phyloP scores from a whole-genome alignment of 345 rosid species.

The Acer saccharum region DNA sequence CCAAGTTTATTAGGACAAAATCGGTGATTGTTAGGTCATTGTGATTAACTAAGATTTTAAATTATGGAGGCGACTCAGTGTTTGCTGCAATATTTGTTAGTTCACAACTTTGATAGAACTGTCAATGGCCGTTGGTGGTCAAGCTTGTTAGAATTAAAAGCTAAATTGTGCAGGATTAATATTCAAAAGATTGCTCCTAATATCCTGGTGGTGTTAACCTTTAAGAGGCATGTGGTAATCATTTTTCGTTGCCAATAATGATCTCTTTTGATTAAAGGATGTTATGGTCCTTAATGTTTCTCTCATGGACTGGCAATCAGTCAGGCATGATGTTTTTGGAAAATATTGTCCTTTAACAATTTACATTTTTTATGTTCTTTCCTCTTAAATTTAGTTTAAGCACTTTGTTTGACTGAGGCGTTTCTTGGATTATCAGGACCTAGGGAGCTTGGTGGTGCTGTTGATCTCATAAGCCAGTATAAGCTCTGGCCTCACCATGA shows the following conservation, averaged over 20 bases:
- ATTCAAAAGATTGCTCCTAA: background rate
- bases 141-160: background rate
- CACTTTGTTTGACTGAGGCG: slow-evolving; percentile 4
- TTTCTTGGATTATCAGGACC: slow-evolving; percentile 48
- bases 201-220: background rate
- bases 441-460: slow-evolving; percentile 74
- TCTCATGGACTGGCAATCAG: background rate
- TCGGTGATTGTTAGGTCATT: background rate
- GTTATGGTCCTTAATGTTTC: background rate
- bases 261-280: background rate
- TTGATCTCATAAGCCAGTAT: slow-evolving; percentile 75
- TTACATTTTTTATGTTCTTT: background rate
- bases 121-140: no score
- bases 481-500: slow-evolving; percentile 69
- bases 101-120: no score
- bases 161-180: background rate
- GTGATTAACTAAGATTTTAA: background rate
- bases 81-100: no score
- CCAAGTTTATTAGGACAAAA: background rate
- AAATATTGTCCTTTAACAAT: background rate
- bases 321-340: background rate
- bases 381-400: background rate
- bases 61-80: no score
- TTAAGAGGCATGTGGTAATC: background rate
- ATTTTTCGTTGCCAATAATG: background rate